A percentile compares a stretch with the other conserved stretches of the same genome.
phyloP scores from a whole-genome alignment of 345 rosid genomes.

The Euphorbia lathyris region DNA sequence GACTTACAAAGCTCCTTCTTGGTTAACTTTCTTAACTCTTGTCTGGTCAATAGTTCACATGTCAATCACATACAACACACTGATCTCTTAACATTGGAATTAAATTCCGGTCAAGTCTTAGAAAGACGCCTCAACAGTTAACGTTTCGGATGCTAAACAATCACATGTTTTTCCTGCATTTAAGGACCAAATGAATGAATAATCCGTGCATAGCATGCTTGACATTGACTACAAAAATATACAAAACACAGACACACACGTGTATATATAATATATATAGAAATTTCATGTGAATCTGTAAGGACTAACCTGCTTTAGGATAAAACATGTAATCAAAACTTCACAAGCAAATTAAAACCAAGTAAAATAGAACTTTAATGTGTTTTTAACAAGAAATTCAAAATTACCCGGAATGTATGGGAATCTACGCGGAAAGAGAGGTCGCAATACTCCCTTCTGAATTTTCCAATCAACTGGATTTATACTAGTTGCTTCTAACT shows the following conservation, averaged over 20 bases:
- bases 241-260: too few relatives aligned
- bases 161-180: not conserved
- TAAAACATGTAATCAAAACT: too few relatives aligned
- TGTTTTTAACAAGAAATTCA: not conserved
- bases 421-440: constrained; percentile 63
- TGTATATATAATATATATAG: not conserved
- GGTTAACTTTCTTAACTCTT: not conserved
- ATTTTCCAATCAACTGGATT: constrained; percentile 75
- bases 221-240: too few relatives aligned
- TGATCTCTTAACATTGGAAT: not conserved
- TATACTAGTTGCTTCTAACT: constrained; percentile 51
- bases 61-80: not conserved
- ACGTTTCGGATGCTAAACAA: not conserved
- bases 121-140: not conserved
- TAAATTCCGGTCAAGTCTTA: not conserved
- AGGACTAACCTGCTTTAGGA: not conserved
- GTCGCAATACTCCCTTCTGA: constrained; percentile 61
- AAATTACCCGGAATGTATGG: constrained; percentile 68
- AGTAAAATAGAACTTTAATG: not conserved
- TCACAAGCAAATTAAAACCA: too few relatives aligned
- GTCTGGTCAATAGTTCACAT: not conserved
- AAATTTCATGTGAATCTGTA: not conserved
- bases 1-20: not conserved
- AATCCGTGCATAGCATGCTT: not conserved
- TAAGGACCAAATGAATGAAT: too few relatives aligned